phyloP scores from a whole-genome alignment of 1,139 yeast genomes.

The Yamadazyma kanchanaburiensis region DNA sequence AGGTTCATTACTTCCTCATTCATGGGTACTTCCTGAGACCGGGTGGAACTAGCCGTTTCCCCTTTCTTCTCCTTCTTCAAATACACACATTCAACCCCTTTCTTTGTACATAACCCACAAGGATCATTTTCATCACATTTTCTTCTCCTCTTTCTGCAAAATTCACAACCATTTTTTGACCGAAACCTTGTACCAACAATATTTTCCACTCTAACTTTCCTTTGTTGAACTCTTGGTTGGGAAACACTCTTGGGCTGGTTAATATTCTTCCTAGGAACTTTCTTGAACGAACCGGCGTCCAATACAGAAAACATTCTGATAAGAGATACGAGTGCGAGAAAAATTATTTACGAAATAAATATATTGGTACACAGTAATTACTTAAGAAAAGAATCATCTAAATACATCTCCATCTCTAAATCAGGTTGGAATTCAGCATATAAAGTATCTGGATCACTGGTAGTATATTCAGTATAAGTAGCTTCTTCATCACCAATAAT shows the following conservation, averaged over 20 bases:
- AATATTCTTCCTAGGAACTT: conserved; percentile 7
- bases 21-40: neutral
- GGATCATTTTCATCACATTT: conserved; percentile 48
- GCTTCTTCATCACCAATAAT: conserved; percentile 66
- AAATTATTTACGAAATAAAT: neutral
- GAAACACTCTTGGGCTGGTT: neutral
- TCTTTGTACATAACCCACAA: conserved; percentile 31
- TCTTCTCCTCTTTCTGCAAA: conserved; percentile 25
- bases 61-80: neutral
- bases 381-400: conserved; percentile 17
- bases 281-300: conserved; percentile 5
- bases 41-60: neutral
- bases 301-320: conserved; percentile 8
- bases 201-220: conserved; percentile 9
- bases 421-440: conserved; percentile 73
- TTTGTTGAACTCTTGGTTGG: conserved; percentile 6
- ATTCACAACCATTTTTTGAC: conserved; percentile 25
- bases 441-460: conserved; percentile 64
- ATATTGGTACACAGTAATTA: conserved; percentile 2
- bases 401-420: conserved; percentile 31
- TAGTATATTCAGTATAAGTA: conserved; percentile 57
- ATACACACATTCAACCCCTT: conserved; percentile 24
- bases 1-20: neutral
- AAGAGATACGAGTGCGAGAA: neutral
- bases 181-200: conserved; percentile 12